A percentile compares a stretch with the other conserved stretches of the same genome.
Evolutionary conservation across 2,329 filamentous ascomycete genomes (phyloP).

Genomic region (Ceratocystis papillata): DNA sequence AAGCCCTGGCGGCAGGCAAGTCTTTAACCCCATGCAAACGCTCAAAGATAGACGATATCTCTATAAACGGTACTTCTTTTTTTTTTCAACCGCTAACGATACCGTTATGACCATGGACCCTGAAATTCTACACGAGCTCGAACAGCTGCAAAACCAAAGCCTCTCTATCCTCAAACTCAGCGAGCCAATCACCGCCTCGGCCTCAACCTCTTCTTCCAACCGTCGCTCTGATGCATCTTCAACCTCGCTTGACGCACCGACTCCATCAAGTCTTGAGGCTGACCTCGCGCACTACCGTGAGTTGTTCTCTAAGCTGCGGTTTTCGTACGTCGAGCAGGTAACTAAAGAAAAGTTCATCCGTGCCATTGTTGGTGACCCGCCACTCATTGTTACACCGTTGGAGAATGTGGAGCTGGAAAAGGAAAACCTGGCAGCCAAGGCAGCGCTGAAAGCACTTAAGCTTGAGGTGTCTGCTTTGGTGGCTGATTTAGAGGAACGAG

Average conservation of each 20-base stretch:
- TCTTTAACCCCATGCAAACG: no score
- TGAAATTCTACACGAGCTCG: conserved; percentile 40
- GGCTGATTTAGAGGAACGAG: conserved; percentile 56
- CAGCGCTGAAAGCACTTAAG: conserved; percentile 68
- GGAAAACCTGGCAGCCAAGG: conserved; percentile 59
- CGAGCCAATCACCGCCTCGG: conserved; percentile 55
- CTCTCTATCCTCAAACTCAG: conserved; percentile 67
- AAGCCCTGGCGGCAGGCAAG: no score
- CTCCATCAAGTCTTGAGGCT: conserved; percentile 65
- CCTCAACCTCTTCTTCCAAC: conserved; percentile 28
- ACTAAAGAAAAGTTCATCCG: conserved; percentile 97
- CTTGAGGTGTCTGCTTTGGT: conserved; percentile 65
- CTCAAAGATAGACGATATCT: no score
- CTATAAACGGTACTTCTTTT: no score
- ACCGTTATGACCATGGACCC: conserved; percentile 28
- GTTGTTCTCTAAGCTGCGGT: conserved; percentile 88
- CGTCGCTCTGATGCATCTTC: conserved; percentile 64
- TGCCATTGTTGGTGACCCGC: conserved; percentile 81
- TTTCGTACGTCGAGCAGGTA: conserved; percentile 95
- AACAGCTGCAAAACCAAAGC: conserved; percentile 45
- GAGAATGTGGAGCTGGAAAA: conserved; percentile 72
- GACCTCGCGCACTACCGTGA: conserved; percentile 88
- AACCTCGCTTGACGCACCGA: conserved; percentile 52
- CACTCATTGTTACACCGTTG: conserved; percentile 66
- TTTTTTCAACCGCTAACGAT: no score